These are phyloP conservation scores for Sutorius eximius DNA, from an alignment of 1,284 basidiomycete genomes.

Conservation along the genomic window DNA sequence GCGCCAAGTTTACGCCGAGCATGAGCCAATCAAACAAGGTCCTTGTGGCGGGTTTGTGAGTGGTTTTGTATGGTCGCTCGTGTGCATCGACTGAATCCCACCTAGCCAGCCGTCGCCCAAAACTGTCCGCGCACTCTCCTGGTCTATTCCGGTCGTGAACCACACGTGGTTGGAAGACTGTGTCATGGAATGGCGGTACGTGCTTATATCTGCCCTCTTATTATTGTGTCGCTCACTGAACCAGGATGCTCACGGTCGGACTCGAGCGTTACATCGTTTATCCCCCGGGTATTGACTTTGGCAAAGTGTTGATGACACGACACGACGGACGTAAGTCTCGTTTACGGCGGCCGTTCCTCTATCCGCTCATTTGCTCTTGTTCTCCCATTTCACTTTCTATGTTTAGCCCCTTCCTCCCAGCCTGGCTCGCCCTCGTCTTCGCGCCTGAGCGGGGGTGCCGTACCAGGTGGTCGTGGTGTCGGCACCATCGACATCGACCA, in stretches of 20 bases:
- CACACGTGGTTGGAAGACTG: slow-evolving; percentile 90
- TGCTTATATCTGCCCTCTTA: neutral
- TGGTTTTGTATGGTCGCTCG: neutral
- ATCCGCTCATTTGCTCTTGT: neutral
- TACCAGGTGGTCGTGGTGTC: slow-evolving; percentile 31
- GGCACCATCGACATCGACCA: slow-evolving; percentile 31
- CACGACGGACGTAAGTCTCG: slow-evolving; percentile 46
- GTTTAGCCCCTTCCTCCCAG: slow-evolving; percentile 15
- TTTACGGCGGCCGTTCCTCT: neutral
- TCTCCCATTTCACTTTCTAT: neutral
- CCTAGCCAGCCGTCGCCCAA: slow-evolving; percentile 26
- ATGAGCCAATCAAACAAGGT: slow-evolving; percentile 76
- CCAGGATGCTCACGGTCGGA: slow-evolving; percentile 52
- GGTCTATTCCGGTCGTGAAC: slow-evolving; percentile 85
- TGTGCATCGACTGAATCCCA: neutral
- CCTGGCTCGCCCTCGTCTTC: slow-evolving; percentile 3
- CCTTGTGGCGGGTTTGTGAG: slow-evolving; percentile 81
- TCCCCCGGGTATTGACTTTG: slow-evolving; percentile 67
- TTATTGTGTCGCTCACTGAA: neutral
- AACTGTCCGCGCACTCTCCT: slow-evolving; percentile 67
- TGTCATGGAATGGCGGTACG: slow-evolving; percentile 67
- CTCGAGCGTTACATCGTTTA: slow-evolving; percentile 67
- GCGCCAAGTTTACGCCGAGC: slow-evolving; percentile 77
- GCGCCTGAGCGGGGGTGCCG: slow-evolving; percentile 25
- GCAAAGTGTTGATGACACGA: slow-evolving; percentile 49